These are phyloP conservation scores for Pseudotulostoma volvatum DNA, from an alignment of 495 filamentous ascomycete genomes.

Conservation along the genomic window DNA sequence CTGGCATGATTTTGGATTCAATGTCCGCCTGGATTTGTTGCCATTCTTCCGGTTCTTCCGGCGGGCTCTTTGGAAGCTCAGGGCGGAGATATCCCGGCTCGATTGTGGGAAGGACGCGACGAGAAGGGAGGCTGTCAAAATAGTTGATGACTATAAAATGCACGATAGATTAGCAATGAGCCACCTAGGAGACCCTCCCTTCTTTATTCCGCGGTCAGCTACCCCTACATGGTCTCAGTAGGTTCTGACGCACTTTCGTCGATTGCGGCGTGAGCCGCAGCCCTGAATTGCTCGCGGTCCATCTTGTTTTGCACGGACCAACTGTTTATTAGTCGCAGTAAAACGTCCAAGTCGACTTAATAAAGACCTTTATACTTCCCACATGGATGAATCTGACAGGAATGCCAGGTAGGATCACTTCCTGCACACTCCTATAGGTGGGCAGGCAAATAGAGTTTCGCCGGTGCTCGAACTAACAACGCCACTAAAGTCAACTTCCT, in stretches of 20 bases:
- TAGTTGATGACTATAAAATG: slow-evolving; percentile 53
- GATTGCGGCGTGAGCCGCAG: slow-evolving; percentile 65
- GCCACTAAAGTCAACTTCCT: too few species aligned
- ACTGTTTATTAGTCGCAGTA: too few species aligned
- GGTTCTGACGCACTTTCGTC: slow-evolving; percentile 53
- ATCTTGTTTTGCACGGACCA: slow-evolving; percentile 41
- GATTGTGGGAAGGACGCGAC: slow-evolving; percentile 60
- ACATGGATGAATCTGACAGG: too few species aligned
- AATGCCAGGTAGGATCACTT: too few species aligned
- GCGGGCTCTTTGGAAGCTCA: slow-evolving; percentile 58
- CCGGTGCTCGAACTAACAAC: too few species aligned
- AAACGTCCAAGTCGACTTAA: too few species aligned
- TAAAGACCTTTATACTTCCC: too few species aligned
- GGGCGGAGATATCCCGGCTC: slow-evolving; percentile 75
- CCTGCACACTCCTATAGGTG: too few species aligned
- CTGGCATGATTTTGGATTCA: slow-evolving; percentile 77
- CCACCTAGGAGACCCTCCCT: too few species aligned
- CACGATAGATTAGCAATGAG: slow-evolving; percentile 1
- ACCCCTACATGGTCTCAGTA: neutral
- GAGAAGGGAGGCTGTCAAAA: slow-evolving; percentile 56
- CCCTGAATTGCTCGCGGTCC: slow-evolving; percentile 69
- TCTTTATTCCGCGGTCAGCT: too few species aligned
- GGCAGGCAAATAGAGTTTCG: too few species aligned
- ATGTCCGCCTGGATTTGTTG: slow-evolving; percentile 69
- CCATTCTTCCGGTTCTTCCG: slow-evolving; percentile 63